Evolutionary conservation across 2,329 filamentous ascomycete species (phyloP).

Genomic region (Botrytis squamosa): DNA sequence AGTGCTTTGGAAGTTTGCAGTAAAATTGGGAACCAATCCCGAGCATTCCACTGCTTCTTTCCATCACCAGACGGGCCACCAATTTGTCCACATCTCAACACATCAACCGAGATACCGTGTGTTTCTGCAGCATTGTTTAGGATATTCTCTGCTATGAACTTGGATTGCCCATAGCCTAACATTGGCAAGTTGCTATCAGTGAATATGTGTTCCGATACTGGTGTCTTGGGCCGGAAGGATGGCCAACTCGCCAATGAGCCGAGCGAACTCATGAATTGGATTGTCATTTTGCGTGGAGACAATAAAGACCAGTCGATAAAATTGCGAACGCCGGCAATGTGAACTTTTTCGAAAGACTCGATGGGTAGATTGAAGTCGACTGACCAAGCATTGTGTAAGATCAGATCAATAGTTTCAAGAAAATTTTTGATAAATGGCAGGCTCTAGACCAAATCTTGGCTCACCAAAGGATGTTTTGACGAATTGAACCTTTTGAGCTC

Average conservation of each 20-base stretch:
- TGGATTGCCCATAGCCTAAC: conserved; percentile 33
- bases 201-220: conserved; percentile 42
- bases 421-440: background rate
- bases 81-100: conserved; percentile 50
- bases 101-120: conserved; percentile 42
- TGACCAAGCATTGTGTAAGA: conserved; percentile 38
- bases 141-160: conserved; percentile 39
- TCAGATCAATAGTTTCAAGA: background rate
- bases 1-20: background rate
- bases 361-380: conserved; percentile 43
- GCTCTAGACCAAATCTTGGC: background rate
- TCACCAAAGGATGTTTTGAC: background rate
- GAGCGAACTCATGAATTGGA: conserved; percentile 34
- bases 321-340: conserved; percentile 43
- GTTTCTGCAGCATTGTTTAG: conserved; percentile 42
- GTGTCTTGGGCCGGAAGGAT: background rate
- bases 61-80: conserved; percentile 41
- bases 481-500: background rate
- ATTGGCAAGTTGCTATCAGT: conserved; percentile 38
- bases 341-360: conserved; percentile 37
- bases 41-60: conserved; percentile 52
- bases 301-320: conserved; percentile 36
- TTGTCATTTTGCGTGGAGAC: conserved; percentile 27
- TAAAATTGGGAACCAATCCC: conserved; percentile 47
- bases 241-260: conserved; percentile 20